A percentile compares a stretch with the other conserved stretches of the same genome.
These are phyloP conservation scores for Mycothermus thermophilus DNA, from an alignment of 495 filamentous ascomycete species.

Conservation along the genomic window DNA sequence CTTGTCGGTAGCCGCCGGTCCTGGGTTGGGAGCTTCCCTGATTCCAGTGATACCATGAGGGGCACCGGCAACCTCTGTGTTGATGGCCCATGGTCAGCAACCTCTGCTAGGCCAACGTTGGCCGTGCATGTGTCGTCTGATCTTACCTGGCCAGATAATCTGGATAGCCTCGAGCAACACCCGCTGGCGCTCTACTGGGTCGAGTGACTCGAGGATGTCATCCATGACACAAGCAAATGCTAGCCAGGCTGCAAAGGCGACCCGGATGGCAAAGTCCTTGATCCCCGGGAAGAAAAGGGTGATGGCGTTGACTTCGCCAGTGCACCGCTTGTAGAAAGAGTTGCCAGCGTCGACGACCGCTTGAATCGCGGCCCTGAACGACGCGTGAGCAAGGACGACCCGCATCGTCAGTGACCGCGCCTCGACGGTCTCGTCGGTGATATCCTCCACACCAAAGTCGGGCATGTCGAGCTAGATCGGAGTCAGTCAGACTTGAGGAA, in stretches of 20 bases:
- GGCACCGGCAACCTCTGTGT: no score
- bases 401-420: background rate
- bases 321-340: slow-evolving; percentile 4
- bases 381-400: slow-evolving; percentile 1
- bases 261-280: background rate
- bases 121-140: no score
- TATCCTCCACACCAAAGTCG: background rate
- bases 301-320: slow-evolving; percentile 10
- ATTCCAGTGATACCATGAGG: no score
- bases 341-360: background rate
- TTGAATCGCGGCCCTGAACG: slow-evolving; percentile 2
- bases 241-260: slow-evolving; percentile 10
- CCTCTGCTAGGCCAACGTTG: background rate
- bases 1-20: background rate
- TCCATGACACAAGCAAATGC: slow-evolving; percentile 11
- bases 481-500: background rate
- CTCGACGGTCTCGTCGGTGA: background rate
- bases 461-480: slow-evolving; percentile 1
- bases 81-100: no score
- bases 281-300: slow-evolving; percentile 11
- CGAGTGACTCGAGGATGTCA: slow-evolving; percentile 9
- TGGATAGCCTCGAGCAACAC: slow-evolving; percentile 3
- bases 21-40: no score
- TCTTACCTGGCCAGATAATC: background rate
- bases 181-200: background rate